phyloP scores from a whole-genome alignment of 345 rosid species.

The Atalantia buxifolia region DNA sequence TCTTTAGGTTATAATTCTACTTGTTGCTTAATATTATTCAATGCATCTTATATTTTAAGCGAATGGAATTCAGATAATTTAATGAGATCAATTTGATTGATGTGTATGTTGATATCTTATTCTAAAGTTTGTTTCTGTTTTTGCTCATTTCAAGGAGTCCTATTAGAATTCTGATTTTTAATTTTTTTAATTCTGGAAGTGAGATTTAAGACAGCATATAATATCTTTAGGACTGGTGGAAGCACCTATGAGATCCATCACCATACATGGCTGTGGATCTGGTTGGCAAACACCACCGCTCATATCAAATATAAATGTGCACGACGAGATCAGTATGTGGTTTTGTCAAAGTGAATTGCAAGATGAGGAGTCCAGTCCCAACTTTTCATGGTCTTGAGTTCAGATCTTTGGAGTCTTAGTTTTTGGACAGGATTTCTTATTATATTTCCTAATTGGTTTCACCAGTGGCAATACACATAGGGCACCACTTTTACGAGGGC shows the following conservation, averaged over 20 bases:
- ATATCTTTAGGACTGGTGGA: neutral
- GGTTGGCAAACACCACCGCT: neutral
- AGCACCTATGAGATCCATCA: neutral
- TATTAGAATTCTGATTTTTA: neutral
- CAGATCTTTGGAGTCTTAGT: neutral
- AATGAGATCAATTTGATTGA: neutral
- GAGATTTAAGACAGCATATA: neutral
- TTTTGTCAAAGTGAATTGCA: neutral
- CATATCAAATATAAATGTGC: neutral
- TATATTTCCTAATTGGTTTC: neutral
- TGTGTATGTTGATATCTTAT: neutral
- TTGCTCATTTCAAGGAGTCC: neutral
- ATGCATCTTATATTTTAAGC: neutral
- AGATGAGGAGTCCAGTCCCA: neutral
- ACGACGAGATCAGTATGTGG: neutral
- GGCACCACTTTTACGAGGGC: neutral
- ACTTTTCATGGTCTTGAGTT: neutral
- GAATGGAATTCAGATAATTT: neutral
- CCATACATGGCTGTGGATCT: neutral
- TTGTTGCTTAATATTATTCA: neutral
- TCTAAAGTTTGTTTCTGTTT: neutral
- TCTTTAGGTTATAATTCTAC: too few relatives aligned
- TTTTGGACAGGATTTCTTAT: neutral
- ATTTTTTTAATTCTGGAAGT: neutral
- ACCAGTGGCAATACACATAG: neutral